Evolutionary conservation across 2,329 filamentous ascomycete genomes (phyloP).

Genomic region (Alternaria conjuncta): DNA sequence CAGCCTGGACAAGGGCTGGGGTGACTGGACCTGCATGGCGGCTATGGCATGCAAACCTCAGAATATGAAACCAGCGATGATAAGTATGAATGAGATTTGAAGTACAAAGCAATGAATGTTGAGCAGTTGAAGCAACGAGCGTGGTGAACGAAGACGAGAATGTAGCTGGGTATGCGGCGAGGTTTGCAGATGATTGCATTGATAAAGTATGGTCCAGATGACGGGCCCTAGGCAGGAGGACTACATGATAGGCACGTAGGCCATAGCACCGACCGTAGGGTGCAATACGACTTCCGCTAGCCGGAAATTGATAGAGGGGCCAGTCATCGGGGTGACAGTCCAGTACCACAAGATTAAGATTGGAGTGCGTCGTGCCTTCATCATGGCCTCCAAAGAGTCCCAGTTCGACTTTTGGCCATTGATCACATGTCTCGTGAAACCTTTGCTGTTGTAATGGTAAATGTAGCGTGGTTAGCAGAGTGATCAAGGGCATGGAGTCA

Average conservation of each 20-base stretch:
- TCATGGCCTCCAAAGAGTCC: slow-evolving; percentile 22
- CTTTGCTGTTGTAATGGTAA: slow-evolving; percentile 40
- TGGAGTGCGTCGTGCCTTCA: slow-evolving; percentile 38
- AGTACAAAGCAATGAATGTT: slow-evolving; percentile 49
- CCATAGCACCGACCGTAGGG: slow-evolving; percentile 32
- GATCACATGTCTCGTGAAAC: slow-evolving; percentile 38
- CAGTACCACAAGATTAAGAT: slow-evolving; percentile 41
- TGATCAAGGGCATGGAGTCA: slow-evolving; percentile 45
- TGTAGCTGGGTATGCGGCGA: slow-evolving; percentile 39
- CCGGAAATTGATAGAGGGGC: slow-evolving; percentile 30
- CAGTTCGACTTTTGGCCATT: slow-evolving; percentile 41
- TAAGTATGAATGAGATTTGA: slow-evolving; percentile 48
- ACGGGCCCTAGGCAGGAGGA: slow-evolving; percentile 35
- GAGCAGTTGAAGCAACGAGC: slow-evolving; percentile 53
- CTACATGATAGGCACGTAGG: slow-evolving; percentile 26
- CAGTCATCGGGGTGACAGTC: slow-evolving; percentile 40
- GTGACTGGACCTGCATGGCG: slow-evolving; percentile 40
- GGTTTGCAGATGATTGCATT: slow-evolving; percentile 33
- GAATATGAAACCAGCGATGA: slow-evolving; percentile 37
- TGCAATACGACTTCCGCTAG: slow-evolving; percentile 39
- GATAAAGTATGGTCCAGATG: slow-evolving; percentile 36
- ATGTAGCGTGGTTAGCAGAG: slow-evolving; percentile 46
- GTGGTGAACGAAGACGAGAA: slow-evolving; percentile 38
- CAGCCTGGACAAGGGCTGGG: slow-evolving; percentile 49
- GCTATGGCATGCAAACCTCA: slow-evolving; percentile 31